Conservation (phyloP, 371 early-diverging fungal genomes). For the Mucor piriformis region DNA sequence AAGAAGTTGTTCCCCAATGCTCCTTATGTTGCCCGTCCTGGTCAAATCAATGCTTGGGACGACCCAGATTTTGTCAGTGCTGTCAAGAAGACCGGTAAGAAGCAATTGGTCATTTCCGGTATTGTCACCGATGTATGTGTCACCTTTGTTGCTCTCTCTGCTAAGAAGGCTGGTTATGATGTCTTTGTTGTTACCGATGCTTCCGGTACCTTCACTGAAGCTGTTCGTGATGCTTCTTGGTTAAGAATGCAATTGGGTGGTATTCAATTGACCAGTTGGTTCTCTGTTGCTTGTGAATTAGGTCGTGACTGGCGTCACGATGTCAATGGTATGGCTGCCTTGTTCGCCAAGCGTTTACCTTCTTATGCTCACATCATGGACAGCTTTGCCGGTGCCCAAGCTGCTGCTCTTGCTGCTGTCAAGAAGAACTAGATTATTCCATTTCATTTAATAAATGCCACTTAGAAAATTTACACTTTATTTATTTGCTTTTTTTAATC, state of each 20-base stretch:
- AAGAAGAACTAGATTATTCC: not conserved
- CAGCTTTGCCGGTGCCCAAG: slow-evolving; percentile 28
- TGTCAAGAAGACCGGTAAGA: slow-evolving; percentile 34
- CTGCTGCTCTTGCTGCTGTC: not conserved
- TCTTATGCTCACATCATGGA: slow-evolving; percentile 31
- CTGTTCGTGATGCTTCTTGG: slow-evolving; percentile 33
- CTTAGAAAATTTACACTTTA: no score
- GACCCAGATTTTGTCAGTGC: slow-evolving; percentile 24
- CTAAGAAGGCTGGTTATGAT: slow-evolving; percentile 35
- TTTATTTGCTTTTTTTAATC: not conserved
- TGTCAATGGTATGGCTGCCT: slow-evolving; percentile 25
- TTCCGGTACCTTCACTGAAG: slow-evolving; percentile 27
- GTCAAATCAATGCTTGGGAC: slow-evolving; percentile 42
- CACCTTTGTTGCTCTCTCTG: slow-evolving; percentile 34
- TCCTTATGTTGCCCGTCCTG: slow-evolving; percentile 29
- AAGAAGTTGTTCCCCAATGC: slow-evolving; percentile 29
- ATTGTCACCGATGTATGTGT: slow-evolving; percentile 41
- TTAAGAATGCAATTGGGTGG: slow-evolving; percentile 33
- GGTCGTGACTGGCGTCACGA: slow-evolving; percentile 34
- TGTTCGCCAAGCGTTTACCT: slow-evolving; percentile 34
- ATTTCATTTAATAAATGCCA: no score
- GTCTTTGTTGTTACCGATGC: slow-evolving; percentile 37
- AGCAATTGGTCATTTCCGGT: slow-evolving; percentile 37
- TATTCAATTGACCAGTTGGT: slow-evolving; percentile 28
- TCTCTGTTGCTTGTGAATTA: slow-evolving; percentile 34